phyloP scores from a whole-genome alignment of 1,284 basidiomycete genomes.

The Puccinia triticina region DNA sequence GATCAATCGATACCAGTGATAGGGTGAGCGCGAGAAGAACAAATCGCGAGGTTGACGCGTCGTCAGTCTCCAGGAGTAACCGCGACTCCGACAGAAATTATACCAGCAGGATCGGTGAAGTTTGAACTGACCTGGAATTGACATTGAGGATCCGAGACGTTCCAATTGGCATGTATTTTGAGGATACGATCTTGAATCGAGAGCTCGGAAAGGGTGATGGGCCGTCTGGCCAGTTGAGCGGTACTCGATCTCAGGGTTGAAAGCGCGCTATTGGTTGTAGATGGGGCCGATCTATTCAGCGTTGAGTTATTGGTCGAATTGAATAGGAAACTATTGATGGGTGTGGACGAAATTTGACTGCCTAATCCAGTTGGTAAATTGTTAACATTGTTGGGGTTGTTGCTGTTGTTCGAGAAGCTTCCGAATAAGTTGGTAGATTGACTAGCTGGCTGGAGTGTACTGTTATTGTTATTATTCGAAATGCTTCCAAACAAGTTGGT shows the following conservation, averaged over 20 bases:
- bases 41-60: not conserved
- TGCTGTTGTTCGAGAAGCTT: not conserved
- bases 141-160: constrained; percentile 41
- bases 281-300: constrained; percentile 23
- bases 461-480: constrained; percentile 8
- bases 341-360: not conserved
- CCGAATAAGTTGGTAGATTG: constrained; percentile 17
- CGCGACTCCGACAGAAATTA: not conserved
- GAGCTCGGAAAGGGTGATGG: constrained; percentile 36
- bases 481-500: constrained; percentile 8
- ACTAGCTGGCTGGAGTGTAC: not conserved
- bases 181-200: constrained; percentile 43
- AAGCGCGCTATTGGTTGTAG: constrained; percentile 13
- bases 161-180: constrained; percentile 37
- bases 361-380: constrained; percentile 12
- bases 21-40: not conserved
- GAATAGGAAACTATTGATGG: constrained; percentile 10
- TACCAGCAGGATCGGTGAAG: not conserved
- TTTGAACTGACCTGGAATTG: constrained; percentile 39
- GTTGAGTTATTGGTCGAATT: constrained; percentile 14
- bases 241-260: constrained; percentile 29
- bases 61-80: not conserved
- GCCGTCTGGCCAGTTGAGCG: constrained; percentile 19
- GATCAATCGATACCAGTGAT: not conserved
- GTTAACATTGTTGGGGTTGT: not conserved